Evolutionary conservation across 1,139 yeast genomes (phyloP).

Genomic region (Saccharomyces hybrid): DNA sequence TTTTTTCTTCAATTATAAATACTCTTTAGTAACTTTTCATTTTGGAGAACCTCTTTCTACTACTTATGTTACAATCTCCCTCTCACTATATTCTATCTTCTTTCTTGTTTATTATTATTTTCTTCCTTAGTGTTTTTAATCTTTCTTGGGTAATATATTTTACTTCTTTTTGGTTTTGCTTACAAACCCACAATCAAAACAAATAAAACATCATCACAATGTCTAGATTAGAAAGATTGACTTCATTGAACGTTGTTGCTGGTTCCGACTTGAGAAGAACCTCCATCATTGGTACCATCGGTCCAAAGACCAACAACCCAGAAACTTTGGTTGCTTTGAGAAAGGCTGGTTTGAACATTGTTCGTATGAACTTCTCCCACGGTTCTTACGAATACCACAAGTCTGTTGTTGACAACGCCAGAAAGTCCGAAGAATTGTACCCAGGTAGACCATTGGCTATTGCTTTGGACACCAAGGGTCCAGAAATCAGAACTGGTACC

Average conservation of each 20-base stretch:
- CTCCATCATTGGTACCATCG: conserved; percentile 96
- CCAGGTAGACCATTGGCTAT: conserved; percentile 96
- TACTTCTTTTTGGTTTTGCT: neutral
- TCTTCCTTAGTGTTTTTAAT: neutral
- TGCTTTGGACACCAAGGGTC: conserved; percentile 99
- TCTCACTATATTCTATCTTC: neutral
- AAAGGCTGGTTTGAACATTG: conserved; percentile 95
- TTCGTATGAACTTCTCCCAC: conserved; percentile 97
- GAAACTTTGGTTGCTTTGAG: conserved; percentile 81
- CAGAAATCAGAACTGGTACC: conserved; percentile 98
- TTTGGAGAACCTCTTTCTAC: neutral
- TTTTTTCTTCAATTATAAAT: neutral
- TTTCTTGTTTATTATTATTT: neutral
- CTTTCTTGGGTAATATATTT: neutral
- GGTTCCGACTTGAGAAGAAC: conserved; percentile 86
- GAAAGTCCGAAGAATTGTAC: conserved; percentile 83
- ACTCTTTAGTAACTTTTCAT: neutral
- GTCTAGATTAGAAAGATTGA: conserved; percentile 63
- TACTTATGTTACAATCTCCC: neutral
- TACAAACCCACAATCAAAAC: neutral
- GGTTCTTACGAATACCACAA: conserved; percentile 97
- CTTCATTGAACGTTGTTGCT: conserved; percentile 71
- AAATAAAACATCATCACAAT: neutral
- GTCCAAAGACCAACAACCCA: conserved; percentile 89
- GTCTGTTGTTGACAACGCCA: conserved; percentile 89